Evolutionary conservation across 257 asterid genomes (phyloP), one percentile per base, ranked within the genome.

Genomic region (Echites panduratus): DNA sequence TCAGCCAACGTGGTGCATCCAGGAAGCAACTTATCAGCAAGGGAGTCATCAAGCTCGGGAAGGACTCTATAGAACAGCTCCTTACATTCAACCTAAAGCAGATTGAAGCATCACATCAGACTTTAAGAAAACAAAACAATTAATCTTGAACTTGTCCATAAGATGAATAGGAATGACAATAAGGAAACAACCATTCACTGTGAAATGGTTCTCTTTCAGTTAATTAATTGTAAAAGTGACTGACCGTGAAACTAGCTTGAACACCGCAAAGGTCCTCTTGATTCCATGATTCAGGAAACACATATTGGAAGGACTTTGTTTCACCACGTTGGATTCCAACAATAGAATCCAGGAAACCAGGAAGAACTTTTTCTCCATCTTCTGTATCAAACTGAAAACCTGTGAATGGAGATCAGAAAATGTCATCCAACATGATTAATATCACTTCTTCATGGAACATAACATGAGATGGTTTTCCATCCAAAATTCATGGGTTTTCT

Each of bases 311-410:
- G 38, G 89, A 82, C 84, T 80, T 91, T 47, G 86, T 86, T 85
- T 90, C 97, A 52, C 90, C 97, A 69, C 87, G 82, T 75, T 87
- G 83, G 65, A 89, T 87, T 73, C 96, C 98, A 73, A 79, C 56
- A 66, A 91, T 77, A 5, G 95, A 79, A 70, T 86, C 84, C 62
- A 86, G 76, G 78, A 94, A 94, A 75, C 90, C 96, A 14, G 98
- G 96, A 78, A 94, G 95, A 65, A 94, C 92, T 76, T 75, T 86
- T 77, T 89, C 88, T 65, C 89, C 99, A 76, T 94, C 96, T 80
- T 94, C 99, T 16, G 99, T 88, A 81, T 91, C 99, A 79, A 94
- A 91, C 76, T 86, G 96, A 77, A 94, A 94, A 78, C 96, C 96
- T 94, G 93, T 53, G 72, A 78, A 63, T 29, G 62, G 54, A 72